These are phyloP conservation scores for Urtica urens DNA, from an alignment of 306 rosid species.

Conservation along the genomic window DNA sequence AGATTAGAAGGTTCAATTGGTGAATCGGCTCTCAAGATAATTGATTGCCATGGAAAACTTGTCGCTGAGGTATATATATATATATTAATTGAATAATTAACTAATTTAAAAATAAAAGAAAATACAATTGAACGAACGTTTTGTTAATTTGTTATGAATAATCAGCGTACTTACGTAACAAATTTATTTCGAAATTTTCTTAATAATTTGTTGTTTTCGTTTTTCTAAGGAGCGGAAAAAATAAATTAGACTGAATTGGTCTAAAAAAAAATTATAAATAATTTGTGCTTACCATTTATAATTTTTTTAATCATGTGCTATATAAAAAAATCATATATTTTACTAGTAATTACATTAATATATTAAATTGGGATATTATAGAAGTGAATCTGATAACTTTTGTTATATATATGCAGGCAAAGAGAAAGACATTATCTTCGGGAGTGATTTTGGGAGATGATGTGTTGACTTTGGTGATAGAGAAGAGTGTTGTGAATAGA, in stretches of 20 bases:
- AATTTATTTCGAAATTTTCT: no score
- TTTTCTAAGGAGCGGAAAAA: no score
- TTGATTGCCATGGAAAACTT: conserved; percentile 11
- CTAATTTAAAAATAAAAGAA: no score
- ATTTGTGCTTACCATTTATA: no score
- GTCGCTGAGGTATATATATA: conserved; percentile 12
- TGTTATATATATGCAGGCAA: conserved; percentile 12
- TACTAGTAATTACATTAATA: no score
- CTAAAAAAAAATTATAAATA: neutral
- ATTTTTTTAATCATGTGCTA: no score
- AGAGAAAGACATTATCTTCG: conserved; percentile 12
- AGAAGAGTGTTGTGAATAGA: conserved; percentile 22
- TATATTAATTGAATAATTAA: no score
- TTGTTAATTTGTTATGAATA: no score
- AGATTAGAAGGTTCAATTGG: conserved; percentile 17
- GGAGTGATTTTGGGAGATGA: conserved; percentile 28
- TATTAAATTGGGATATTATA: neutral
- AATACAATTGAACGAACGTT: no score
- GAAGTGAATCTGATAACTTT: neutral
- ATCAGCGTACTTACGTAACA: no score
- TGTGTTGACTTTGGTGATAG: conserved; percentile 26
- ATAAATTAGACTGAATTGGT: no score
- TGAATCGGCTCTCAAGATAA: conserved; percentile 16
- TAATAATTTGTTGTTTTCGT: neutral
- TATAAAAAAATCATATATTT: no score